Conservation (phyloP, 495 filamentous ascomycete genomes). For the Poronia punctata region DNA sequence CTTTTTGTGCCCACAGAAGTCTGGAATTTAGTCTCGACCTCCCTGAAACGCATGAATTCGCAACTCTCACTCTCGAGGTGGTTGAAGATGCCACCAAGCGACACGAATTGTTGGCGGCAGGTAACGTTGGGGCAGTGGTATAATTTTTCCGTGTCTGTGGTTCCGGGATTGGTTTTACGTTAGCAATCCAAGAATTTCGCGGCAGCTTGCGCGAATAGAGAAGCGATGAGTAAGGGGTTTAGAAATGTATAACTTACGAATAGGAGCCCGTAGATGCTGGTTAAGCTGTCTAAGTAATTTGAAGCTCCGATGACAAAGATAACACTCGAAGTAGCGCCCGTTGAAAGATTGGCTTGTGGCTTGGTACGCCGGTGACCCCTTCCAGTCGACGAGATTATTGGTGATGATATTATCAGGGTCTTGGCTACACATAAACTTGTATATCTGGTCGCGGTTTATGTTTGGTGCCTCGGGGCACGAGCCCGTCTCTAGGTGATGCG, state of each 20-base stretch:
- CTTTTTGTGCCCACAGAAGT: too few species aligned
- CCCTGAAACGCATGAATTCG: conserved; percentile 38
- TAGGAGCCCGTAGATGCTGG: conserved; percentile 28
- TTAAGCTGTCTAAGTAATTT: conserved; percentile 7
- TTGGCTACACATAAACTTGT: conserved; percentile 20
- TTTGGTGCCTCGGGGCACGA: conserved; percentile 11
- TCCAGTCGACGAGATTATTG: conserved; percentile 29
- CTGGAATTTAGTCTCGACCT: too few species aligned
- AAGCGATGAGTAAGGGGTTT: background rate
- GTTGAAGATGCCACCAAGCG: conserved; percentile 42
- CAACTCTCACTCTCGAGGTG: conserved; percentile 51
- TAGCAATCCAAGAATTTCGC: background rate
- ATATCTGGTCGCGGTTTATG: conserved; percentile 25
- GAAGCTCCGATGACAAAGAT: conserved; percentile 25
- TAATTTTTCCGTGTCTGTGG: conserved; percentile 35
- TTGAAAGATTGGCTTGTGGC: conserved; percentile 21
- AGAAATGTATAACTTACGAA: conserved; percentile 18
- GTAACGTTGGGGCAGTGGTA: conserved; percentile 46
- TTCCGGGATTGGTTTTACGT: background rate
- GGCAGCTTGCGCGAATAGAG: background rate
- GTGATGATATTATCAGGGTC: conserved; percentile 26
- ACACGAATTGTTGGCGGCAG: conserved; percentile 40
- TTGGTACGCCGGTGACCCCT: conserved; percentile 11
- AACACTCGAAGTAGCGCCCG: conserved; percentile 23
- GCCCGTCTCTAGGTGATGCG: conserved; percentile 27